These are phyloP conservation scores for Nothophoma quercina DNA, from an alignment of 2,329 filamentous ascomycete species.

Conservation along the genomic window DNA sequence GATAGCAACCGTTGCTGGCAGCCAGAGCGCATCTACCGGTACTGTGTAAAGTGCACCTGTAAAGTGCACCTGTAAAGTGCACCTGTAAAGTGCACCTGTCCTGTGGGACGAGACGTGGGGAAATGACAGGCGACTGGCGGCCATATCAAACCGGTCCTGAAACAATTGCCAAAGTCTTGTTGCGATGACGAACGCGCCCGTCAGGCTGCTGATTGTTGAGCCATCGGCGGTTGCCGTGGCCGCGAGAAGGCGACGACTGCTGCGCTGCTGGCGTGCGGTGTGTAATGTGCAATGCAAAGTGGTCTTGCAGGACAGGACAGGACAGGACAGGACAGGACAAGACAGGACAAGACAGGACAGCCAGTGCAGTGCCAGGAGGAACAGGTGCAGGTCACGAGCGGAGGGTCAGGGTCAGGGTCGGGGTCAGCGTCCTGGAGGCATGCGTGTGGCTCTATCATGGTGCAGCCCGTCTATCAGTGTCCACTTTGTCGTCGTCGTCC, in stretches of 20 bases:
- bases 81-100: too few relatives aligned
- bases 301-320: too few relatives aligned
- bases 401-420: too few relatives aligned
- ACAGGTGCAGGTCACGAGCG: conserved; percentile 7
- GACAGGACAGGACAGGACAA: too few relatives aligned
- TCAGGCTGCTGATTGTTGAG: conserved; percentile 6
- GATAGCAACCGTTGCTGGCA: too few relatives aligned
- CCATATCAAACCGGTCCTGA: conserved; percentile 11
- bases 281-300: not conserved
- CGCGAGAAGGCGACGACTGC: not conserved
- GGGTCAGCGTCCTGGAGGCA: not conserved
- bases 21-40: not conserved
- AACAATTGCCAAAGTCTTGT: conserved; percentile 7
- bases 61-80: too few relatives aligned
- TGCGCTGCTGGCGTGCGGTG: not conserved
- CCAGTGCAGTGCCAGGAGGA: conserved; percentile 1
- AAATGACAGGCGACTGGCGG: conserved; percentile 16
- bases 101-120: conserved; percentile 14
- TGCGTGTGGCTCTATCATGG: conserved; percentile 15
- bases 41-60: too few relatives aligned
- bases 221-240: conserved; percentile 12
- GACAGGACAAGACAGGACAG: too few relatives aligned
- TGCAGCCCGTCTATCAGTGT: conserved; percentile 14
- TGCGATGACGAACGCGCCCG: conserved; percentile 16
- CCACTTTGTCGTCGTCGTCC: conserved; percentile 4